Conservation (phyloP, 2,329 filamentous ascomycete genomes). For the Penicillium sp. region DNA sequence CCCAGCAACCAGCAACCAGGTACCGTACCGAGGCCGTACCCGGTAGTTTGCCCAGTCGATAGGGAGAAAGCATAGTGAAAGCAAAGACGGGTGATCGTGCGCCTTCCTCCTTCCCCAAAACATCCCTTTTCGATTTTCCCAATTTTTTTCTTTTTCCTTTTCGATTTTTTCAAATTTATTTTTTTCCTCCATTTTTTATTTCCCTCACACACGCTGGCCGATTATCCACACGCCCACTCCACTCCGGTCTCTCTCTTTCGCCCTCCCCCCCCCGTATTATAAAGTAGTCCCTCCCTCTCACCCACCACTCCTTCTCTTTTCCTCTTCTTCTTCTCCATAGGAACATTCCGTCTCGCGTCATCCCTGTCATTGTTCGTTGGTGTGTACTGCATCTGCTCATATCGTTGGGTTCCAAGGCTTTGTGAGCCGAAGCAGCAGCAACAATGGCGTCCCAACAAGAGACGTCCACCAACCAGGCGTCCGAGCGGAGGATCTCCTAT, state of each 20-base stretch:
- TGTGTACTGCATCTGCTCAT: slow-evolving; percentile 36
- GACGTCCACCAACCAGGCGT: no score
- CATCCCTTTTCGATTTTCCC: slow-evolving; percentile 9
- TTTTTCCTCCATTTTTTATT: slow-evolving; percentile 13
- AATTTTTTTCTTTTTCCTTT: slow-evolving; percentile 8
- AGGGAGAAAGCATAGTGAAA: no score
- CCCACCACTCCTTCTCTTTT: slow-evolving; percentile 23
- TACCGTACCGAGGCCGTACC: slow-evolving; percentile 11
- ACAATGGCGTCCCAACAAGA: slow-evolving; percentile 35
- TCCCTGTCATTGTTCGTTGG: slow-evolving; percentile 35
- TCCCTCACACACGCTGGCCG: slow-evolving; percentile 14
- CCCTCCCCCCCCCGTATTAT: slow-evolving; percentile 30
- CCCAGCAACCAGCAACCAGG: slow-evolving; percentile 21
- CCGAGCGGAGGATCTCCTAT: slow-evolving; percentile 46
- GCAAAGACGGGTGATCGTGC: no score
- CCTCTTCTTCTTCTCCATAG: slow-evolving; percentile 27
- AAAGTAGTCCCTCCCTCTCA: slow-evolving; percentile 36
- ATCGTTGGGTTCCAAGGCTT: slow-evolving; percentile 39
- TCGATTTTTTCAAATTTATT: slow-evolving; percentile 6
- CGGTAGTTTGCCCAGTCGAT: no score
- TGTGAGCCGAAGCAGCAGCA: slow-evolving; percentile 39
- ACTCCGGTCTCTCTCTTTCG: slow-evolving; percentile 23
- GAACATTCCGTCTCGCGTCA: slow-evolving; percentile 41
- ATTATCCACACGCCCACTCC: slow-evolving; percentile 25
- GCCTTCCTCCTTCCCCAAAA: slow-evolving; percentile 15